Percentiles rank a stretch among this genome's conserved stretches.
Conservation (phyloP, 2,329 filamentous ascomycete genomes). For the Aureobasidium sp. region DNA sequence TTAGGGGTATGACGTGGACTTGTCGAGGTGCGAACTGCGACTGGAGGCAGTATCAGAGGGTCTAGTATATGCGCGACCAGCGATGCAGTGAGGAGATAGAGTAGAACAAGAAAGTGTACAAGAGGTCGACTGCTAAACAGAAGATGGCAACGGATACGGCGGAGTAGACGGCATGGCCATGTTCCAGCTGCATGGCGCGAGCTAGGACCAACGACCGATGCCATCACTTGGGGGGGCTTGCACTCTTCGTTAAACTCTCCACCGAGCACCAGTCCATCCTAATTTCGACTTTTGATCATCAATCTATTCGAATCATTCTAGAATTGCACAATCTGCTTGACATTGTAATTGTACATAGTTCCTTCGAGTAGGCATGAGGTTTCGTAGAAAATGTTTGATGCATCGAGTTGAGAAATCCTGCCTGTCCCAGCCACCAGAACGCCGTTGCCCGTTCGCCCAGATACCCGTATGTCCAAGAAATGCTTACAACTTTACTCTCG, state of each 20-base stretch:
- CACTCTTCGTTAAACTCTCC: background rate
- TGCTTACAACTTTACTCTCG: background rate
- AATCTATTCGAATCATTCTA: background rate
- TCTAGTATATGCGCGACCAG: background rate
- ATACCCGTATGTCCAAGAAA: background rate
- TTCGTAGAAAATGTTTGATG: background rate
- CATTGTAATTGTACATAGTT: background rate
- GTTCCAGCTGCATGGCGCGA: background rate
- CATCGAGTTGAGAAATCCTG: slow-evolving; percentile 5
- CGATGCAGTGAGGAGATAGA: background rate
- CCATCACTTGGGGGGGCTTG: background rate
- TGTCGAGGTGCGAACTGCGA: background rate
- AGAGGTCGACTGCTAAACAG: background rate
- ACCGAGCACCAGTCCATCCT: background rate
- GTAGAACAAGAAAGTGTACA: background rate
- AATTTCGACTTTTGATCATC: background rate
- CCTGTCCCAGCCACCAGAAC: slow-evolving; percentile 5
- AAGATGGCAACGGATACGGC: background rate
- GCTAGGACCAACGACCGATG: background rate
- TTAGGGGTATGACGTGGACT: slow-evolving; percentile 9
- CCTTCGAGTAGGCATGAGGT: background rate
- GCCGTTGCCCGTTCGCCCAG: slow-evolving; percentile 3
- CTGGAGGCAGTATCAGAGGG: background rate
- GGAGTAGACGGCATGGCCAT: background rate
- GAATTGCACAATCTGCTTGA: background rate